phyloP scores from a whole-genome alignment of 108 stramenopile genomes.

The Nitzschia sp. region DNA sequence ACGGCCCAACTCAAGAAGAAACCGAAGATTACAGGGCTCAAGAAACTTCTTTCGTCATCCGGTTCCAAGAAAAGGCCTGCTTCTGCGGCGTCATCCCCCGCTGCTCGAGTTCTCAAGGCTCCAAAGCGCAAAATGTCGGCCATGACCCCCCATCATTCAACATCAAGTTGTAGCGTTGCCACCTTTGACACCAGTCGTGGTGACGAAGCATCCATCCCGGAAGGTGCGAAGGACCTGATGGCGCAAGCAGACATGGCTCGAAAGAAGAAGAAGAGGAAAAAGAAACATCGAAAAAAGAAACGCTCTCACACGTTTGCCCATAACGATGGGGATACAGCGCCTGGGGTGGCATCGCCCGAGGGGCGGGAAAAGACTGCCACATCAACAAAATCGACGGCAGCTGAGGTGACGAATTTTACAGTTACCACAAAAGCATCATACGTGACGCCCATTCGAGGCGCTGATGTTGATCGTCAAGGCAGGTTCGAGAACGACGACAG shows the following conservation, averaged over 20 bases:
- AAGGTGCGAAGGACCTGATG: conserved; percentile 1
- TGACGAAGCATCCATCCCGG: not conserved
- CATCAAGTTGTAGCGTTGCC: not conserved
- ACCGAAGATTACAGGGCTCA: not conserved
- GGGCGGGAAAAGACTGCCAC: too few species aligned
- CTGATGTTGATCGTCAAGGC: too few species aligned
- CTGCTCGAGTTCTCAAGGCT: not conserved
- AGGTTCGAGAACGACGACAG: too few species aligned
- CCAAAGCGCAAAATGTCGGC: conserved; percentile 14
- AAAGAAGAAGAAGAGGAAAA: conserved; percentile 1
- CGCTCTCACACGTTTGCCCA: too few species aligned
- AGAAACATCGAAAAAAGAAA: too few species aligned
- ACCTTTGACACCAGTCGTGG: not conserved
- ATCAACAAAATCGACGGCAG: too few species aligned
- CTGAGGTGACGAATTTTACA: too few species aligned
- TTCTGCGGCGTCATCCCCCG: not conserved
- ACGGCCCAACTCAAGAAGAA: not conserved
- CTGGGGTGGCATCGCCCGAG: too few species aligned
- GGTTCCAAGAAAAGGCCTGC: not conserved
- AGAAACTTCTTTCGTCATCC: not conserved
- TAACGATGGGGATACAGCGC: too few species aligned
- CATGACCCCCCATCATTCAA: not conserved
- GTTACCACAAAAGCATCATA: too few species aligned
- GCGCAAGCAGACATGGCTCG: conserved; percentile 6
- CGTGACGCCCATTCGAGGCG: too few species aligned